Evolutionary conservation across 768 basidiomycete genomes (phyloP).

Genomic region (Leccinum rimulosum): DNA sequence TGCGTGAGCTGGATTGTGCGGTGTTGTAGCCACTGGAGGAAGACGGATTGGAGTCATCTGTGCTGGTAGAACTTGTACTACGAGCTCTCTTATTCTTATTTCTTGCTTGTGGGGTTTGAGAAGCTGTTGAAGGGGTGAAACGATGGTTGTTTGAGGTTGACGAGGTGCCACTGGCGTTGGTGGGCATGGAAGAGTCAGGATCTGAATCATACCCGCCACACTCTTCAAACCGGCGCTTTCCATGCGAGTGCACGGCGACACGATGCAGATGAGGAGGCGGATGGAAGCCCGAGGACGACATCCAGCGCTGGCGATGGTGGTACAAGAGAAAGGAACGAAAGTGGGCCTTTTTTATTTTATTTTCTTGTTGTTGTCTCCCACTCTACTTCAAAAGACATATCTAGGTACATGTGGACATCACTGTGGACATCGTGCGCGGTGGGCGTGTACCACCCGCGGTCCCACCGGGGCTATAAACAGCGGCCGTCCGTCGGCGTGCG

Average conservation of each 20-base stretch:
- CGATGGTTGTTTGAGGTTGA: conserved; percentile 15
- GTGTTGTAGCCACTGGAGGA: conserved; percentile 37
- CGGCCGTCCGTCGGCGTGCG: conserved; percentile 4
- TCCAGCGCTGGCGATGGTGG: conserved; percentile 19
- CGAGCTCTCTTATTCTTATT: conserved; percentile 60
- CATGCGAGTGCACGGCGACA: conserved; percentile 26
- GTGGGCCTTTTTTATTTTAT: background rate
- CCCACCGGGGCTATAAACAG: conserved; percentile 6
- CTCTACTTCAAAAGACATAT: too few relatives aligned
- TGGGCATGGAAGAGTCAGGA: conserved; percentile 27
- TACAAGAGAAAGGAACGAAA: conserved; percentile 8
- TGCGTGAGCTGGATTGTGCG: conserved; percentile 35
- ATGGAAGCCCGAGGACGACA: conserved; percentile 26
- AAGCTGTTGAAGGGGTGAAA: conserved; percentile 6
- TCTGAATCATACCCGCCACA: conserved; percentile 35
- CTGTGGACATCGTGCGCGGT: conserved; percentile 1
- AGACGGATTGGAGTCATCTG: conserved; percentile 33
- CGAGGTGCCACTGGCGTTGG: conserved; percentile 26
- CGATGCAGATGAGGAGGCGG: conserved; percentile 24
- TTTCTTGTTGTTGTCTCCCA: background rate
- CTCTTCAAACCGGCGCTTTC: conserved; percentile 34
- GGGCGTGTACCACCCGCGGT: background rate
- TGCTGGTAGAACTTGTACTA: conserved; percentile 49
- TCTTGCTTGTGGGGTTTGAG: conserved; percentile 40
- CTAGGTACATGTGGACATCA: conserved; percentile 14